Base-by-base conservation (phyloP, 108 stramenopile species). In the Aurantiochytrium sp. region DNA sequence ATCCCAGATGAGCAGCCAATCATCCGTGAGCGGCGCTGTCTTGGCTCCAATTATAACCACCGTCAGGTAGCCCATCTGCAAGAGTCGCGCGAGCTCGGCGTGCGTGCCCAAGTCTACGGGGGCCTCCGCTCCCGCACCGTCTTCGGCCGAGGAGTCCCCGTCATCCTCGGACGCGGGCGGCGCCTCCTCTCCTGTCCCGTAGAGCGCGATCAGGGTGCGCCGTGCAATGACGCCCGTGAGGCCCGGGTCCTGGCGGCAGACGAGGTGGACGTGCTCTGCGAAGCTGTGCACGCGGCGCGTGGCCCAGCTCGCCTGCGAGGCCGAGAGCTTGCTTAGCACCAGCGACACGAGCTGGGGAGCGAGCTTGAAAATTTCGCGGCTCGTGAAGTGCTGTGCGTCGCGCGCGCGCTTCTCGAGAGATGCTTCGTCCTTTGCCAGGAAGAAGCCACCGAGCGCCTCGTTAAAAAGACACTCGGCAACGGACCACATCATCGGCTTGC, bases 311-410 rank as follows among this genome's bases (percentile, higher is more conserved):
- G 73, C 73, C 39, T 41, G 45, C 2, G 73, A 41, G 0, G 21
- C 30, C 8, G 3, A 48, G 30, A 81, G 73, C 73, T 81, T 81
- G 73, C 73, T 41, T 24, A 81, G 6, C 21, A 81, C 30, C 15
- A 81, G 45, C 12, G 73, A 81, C 8, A 81, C 73, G 21, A 81
- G 45, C 73, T 81, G 73, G 10, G 73, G 73, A 12, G 73, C 73
- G 32, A 81, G 73, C 30, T 81, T 81, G 3, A 81, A 81, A 3
- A 81, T 48, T 48, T 81, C 73, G 12, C 42, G 21, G 6, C 32
- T 24, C 10, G 39, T 81, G 45, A 48, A 81, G 12, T n/a, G 39
- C 30, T 24, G 45, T 27, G 73, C 39, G 24, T 6, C 19, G 73
- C 27, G 21, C 42, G 73, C 39, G 39, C 73, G 73, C 21, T 12